These are phyloP conservation scores for Psilocybe cyanescens DNA, from an alignment of 768 basidiomycete species.

Conservation along the genomic window DNA sequence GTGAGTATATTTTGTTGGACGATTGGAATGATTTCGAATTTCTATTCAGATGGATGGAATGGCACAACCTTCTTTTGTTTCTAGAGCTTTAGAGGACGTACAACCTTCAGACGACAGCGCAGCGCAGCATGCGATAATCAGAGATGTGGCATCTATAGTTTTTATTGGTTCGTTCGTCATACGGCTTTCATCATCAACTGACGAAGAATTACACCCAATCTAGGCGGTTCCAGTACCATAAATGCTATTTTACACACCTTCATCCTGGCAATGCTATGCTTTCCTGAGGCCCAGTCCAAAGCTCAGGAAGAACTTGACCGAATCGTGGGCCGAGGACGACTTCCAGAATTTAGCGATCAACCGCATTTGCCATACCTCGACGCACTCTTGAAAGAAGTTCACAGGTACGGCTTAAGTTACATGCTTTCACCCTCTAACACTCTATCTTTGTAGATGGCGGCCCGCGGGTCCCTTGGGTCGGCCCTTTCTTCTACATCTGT, in stretches of 20 bases:
- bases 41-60: constrained; percentile 13
- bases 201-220: constrained; percentile 5
- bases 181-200: neutral
- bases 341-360: constrained; percentile 42
- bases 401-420: constrained; percentile 17
- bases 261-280: constrained; percentile 41
- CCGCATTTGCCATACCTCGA: constrained; percentile 40
- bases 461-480: constrained; percentile 31
- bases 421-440: neutral
- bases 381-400: constrained; percentile 40
- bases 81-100: constrained; percentile 16
- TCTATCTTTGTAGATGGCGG: constrained; percentile 25
- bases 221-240: constrained; percentile 29
- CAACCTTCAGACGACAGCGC: neutral
- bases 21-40: neutral
- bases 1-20: constrained; percentile 9
- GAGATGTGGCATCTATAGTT: constrained; percentile 40
- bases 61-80: constrained; percentile 19
- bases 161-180: constrained; percentile 21
- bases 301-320: constrained; percentile 44
- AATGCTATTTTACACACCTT: constrained; percentile 33
- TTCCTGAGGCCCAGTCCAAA: constrained; percentile 40
- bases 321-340: constrained; percentile 38
- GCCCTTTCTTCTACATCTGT: neutral
- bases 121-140: constrained; percentile 21